phyloP scores from a whole-genome alignment of 768 basidiomycete genomes.

The Pulveroboletus sp. region DNA sequence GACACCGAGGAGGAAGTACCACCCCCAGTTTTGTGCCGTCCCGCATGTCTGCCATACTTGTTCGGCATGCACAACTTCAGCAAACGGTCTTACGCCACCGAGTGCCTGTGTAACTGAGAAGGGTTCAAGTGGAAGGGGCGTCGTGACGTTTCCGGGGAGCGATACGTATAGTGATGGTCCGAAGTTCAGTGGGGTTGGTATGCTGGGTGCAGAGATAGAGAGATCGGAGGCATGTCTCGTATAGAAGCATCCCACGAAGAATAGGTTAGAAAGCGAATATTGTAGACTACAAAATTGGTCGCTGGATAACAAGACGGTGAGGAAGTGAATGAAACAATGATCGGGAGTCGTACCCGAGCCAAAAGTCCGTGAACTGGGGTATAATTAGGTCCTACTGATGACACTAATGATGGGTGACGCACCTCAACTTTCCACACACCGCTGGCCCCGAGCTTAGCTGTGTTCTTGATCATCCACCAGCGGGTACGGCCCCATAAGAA shows the following conservation, averaged over 20 bases:
- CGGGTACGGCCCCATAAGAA: constrained; percentile 36
- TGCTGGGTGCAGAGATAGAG: not conserved
- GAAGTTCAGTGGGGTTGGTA: too few relatives aligned
- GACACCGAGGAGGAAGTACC: constrained; percentile 53
- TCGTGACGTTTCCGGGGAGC: not conserved
- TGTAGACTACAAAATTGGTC: constrained; percentile 80
- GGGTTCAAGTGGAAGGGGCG: not conserved
- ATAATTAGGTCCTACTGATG: not conserved
- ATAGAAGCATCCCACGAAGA: constrained; percentile 74
- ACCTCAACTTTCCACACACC: constrained; percentile 79
- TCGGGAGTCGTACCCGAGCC: constrained; percentile 62
- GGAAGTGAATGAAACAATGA: not conserved
- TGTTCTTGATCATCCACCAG: constrained; percentile 73
- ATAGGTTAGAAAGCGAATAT: constrained; percentile 71
- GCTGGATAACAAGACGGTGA: constrained; percentile 33
- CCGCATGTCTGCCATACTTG: constrained; percentile 42
- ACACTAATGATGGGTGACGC: constrained; percentile 1
- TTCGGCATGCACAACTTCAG: constrained; percentile 37
- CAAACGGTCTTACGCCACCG: not conserved
- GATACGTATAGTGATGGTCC: not conserved
- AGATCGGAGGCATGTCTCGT: constrained; percentile 17
- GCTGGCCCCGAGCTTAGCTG: constrained; percentile 62
- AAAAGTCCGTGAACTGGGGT: constrained; percentile 76
- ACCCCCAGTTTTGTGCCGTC: constrained; percentile 50
- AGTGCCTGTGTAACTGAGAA: not conserved